Conservation (phyloP, 352 stramenopile species). For the Phytophthora meadii region DNA sequence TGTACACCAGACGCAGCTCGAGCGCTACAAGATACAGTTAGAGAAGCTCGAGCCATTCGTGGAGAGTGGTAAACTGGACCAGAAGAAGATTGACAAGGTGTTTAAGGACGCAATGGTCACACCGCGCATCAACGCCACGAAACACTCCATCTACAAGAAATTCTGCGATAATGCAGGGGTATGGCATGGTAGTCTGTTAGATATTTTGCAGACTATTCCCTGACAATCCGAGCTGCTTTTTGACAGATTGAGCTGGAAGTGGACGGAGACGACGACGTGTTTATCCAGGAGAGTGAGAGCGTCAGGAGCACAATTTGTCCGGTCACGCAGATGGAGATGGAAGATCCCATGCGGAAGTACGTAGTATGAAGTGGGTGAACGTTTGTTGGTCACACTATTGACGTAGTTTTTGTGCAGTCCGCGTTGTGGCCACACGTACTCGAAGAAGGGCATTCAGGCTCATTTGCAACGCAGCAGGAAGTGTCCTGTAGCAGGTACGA, state of each 20-base stretch:
- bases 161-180: constrained; percentile 83
- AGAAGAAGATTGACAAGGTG: constrained; percentile 69
- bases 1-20: constrained; percentile 66
- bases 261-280: constrained; percentile 79
- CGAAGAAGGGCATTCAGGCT: constrained; percentile 71
- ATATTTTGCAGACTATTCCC: neutral
- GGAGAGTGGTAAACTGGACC: constrained; percentile 57
- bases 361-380: neutral
- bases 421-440: constrained; percentile 83
- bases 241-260: constrained; percentile 74
- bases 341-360: constrained; percentile 80
- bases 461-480: constrained; percentile 80
- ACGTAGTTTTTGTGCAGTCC: constrained; percentile 49
- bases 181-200: constrained; percentile 2
- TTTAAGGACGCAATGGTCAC: constrained; percentile 55
- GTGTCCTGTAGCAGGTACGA: constrained; percentile 76
- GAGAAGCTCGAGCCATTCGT: constrained; percentile 65
- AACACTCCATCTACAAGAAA: constrained; percentile 81
- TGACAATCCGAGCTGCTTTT: neutral
- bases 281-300: constrained; percentile 85
- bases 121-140: constrained; percentile 62
- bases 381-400: neutral
- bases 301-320: constrained; percentile 75
- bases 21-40: constrained; percentile 74
- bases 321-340: constrained; percentile 85